Base-by-base conservation (phyloP, 139 green algal species). In the Tetradesmus obliquus region DNA sequence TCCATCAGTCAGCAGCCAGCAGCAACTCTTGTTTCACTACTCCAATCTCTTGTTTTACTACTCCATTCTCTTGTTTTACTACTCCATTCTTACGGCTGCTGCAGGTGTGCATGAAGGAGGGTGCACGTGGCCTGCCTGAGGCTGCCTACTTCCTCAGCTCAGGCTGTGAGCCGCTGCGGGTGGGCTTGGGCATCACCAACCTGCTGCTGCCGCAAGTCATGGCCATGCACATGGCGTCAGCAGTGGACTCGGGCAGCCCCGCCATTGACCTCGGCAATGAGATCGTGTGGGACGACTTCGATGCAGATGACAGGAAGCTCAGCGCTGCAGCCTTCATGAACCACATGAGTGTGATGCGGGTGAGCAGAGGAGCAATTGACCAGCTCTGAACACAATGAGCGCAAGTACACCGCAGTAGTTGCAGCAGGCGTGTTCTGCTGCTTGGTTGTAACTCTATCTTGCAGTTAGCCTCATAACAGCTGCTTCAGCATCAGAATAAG, bases 21-120 rank as follows among this genome's bases (percentile, higher is more conserved):
- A 85, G 12, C 8, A 32, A 1, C 51, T 45, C 32, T 45, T 45
- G 32, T 45, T 45, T 45, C 0, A 45, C 32, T 45, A 45, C 32
- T 45, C 32, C 32, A 45, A 1, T 45, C 51, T 57, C n/a, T n/a
- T n/a, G 32, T 45, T 45, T 45, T 45, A 45, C 32, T 45, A 45
- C 32, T 45, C 32, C 32, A 45, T 45, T 45, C 51, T 45, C 32
- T 45, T 45, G 32, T 45, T 45, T 45, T 45, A 45, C 32, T 45
- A 45, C 32, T 45, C 32, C 32, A 45, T 45, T 45, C 51, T 57
- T 55, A 5, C 45, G 6, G 53, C 6, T 22, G 2, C 12, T 62
- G 19, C 88, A 92, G 89, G 89, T 92, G 53, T 92, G 89, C 82
- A 92, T 92, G 89, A 82, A 57, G 82, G 89, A 92, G 60, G 82